Evolutionary conservation across 148 eudicot genomes (phyloP).

Genomic region (Oxyria digyna): DNA sequence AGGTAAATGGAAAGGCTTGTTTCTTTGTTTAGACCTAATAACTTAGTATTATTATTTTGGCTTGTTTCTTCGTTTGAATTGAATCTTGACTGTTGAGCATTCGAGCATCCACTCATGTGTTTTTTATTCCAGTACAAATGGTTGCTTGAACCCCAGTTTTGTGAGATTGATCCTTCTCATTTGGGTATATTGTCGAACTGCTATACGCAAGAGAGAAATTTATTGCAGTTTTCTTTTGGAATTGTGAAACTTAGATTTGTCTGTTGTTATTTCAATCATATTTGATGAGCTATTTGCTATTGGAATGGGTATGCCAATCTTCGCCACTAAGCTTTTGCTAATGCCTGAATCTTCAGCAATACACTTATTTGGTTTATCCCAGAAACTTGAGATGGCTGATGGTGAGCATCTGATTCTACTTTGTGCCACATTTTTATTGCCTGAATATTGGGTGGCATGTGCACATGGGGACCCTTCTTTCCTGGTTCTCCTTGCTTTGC

Average conservation of each 20-base stretch:
- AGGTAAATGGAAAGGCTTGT: background rate
- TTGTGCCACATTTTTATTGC: background rate
- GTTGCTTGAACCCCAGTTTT: conserved; percentile 7
- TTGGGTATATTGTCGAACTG: background rate
- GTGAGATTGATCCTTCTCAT: conserved; percentile 1
- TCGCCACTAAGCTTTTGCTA: background rate
- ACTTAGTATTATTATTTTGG: background rate
- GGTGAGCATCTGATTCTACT: background rate
- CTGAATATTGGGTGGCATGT: background rate
- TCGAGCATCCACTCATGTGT: background rate
- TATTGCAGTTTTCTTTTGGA: background rate
- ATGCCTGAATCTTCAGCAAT: background rate
- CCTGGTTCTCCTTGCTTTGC: background rate
- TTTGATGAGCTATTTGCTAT: too few species aligned
- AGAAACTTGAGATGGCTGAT: background rate
- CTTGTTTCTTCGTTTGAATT: conserved; percentile 3
- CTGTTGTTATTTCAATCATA: background rate
- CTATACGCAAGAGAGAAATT: background rate
- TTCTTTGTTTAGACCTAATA: background rate
- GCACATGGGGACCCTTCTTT: background rate
- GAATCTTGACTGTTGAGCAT: background rate
- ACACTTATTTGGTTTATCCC: background rate
- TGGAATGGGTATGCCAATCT: too few species aligned
- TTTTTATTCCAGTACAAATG: background rate
- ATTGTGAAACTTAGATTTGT: background rate